Conservation (phyloP, 2,329 filamentous ascomycete genomes). For the Chalaropsis thielavioides region DNA sequence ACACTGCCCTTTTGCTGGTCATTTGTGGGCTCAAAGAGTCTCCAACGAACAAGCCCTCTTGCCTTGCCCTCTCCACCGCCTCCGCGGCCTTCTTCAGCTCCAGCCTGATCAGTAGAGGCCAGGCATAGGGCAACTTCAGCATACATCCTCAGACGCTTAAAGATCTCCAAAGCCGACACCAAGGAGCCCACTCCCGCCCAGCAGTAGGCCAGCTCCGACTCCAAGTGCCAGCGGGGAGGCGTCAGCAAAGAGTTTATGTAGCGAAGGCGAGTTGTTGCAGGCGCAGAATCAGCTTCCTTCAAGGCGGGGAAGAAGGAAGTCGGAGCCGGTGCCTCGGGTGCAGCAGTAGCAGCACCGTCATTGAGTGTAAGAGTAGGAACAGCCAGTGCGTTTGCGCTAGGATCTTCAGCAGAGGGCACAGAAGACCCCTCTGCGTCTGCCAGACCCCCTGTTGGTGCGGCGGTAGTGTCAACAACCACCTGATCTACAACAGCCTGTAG, state of each 20-base stretch:
- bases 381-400: slow-evolving; percentile 18
- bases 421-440: slow-evolving; percentile 16
- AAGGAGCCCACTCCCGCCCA: slow-evolving; percentile 84
- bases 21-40: slow-evolving; percentile 58
- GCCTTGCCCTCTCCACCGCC: slow-evolving; percentile 64
- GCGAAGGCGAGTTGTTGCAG: slow-evolving; percentile 57
- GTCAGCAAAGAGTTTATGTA: slow-evolving; percentile 77
- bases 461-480: slow-evolving; percentile 67
- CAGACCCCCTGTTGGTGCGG: slow-evolving; percentile 22
- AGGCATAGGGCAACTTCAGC: slow-evolving; percentile 87
- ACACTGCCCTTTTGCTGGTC: slow-evolving; percentile 28
- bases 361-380: slow-evolving; percentile 19
- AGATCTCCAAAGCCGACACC: slow-evolving; percentile 84
- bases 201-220: slow-evolving; percentile 81
- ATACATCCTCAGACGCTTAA: slow-evolving; percentile 85
- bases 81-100: slow-evolving; percentile 46
- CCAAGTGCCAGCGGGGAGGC: slow-evolving; percentile 83
- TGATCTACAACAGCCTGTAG: slow-evolving; percentile 93
- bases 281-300: slow-evolving; percentile 59
- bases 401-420: not conserved
- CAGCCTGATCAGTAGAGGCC: slow-evolving; percentile 45
- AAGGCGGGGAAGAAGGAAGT: slow-evolving; percentile 70
- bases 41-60: slow-evolving; percentile 56
- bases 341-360: slow-evolving; percentile 20
- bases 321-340: slow-evolving; percentile 30